A percentile compares a stretch with the other conserved stretches of the same genome.
phyloP scores from a whole-genome alignment of 306 rosid species.

The Cyclanthera cordifolia region DNA sequence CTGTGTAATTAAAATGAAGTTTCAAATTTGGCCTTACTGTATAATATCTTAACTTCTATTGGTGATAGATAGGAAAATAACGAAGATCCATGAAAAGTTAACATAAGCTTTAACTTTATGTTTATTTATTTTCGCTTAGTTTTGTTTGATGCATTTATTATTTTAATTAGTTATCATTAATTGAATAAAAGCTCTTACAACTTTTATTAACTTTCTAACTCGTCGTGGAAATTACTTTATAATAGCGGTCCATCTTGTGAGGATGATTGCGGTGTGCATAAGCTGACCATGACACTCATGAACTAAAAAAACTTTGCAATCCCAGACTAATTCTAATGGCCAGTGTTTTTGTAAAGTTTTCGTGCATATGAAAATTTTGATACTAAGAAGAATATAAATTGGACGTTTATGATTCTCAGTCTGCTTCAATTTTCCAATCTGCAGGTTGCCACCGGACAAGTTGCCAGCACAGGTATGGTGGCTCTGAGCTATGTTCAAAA shows the following conservation, averaged over 20 bases:
- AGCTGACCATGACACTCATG: no score
- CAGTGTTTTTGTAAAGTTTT: background rate
- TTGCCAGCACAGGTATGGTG: slow-evolving; percentile 91
- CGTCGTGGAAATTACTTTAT: no score
- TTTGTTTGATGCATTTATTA: no score
- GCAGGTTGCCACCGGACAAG: slow-evolving; percentile 94
- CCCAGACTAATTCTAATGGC: no score
- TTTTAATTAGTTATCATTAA: no score
- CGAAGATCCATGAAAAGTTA: background rate
- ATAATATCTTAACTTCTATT: background rate
- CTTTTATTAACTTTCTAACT: no score
- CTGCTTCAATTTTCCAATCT: background rate
- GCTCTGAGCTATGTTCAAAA: slow-evolving; percentile 93
- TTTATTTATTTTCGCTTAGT: no score
- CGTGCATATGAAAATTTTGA: background rate
- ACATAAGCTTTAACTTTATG: no score
- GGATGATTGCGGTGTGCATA: no score
- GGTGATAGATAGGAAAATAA: background rate
- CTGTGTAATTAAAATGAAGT: background rate
- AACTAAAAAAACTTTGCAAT: no score
- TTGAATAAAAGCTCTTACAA: no score
- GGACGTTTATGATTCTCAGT: background rate
- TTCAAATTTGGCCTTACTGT: background rate
- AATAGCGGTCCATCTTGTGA: no score
- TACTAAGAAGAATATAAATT: background rate